phyloP scores from a whole-genome alignment of 106 monocot genomes.

The Apostasia shenzhenica region DNA sequence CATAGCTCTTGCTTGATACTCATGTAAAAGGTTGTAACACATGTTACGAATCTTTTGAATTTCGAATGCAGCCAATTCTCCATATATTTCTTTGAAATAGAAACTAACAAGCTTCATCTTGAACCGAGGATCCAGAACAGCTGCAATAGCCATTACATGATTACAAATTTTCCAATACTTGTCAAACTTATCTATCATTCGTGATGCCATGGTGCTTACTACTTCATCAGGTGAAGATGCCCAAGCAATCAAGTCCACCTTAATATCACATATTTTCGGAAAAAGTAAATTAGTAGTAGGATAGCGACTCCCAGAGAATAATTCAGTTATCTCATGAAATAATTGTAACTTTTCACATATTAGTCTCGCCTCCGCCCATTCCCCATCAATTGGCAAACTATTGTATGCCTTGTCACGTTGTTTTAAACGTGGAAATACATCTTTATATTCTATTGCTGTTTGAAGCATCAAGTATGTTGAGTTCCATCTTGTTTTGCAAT shows the following conservation, averaged over 20 bases:
- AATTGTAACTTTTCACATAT: conserved; percentile 38
- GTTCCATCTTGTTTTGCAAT: conserved; percentile 39
- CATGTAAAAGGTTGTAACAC: conserved; percentile 41
- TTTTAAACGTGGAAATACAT: conserved; percentile 36
- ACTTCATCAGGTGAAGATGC: no score
- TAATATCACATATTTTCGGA: no score
- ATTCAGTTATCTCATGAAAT: conserved; percentile 41
- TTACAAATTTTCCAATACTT: conserved; percentile 63
- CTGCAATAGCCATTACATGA: conserved; percentile 20
- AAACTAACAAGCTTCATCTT: conserved; percentile 27
- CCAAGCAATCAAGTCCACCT: no score
- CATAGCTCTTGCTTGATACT: conserved; percentile 24
- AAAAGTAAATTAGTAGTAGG: no score
- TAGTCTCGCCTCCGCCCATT: conserved; percentile 63
- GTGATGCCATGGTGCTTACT: conserved; percentile 31
- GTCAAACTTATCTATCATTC: conserved; percentile 55
- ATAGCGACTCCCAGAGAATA: conserved; percentile 17
- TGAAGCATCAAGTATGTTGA: conserved; percentile 55
- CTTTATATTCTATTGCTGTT: conserved; percentile 43
- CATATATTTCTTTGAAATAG: conserved; percentile 36
- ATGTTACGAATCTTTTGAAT: conserved; percentile 46
- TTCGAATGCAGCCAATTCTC: conserved; percentile 34
- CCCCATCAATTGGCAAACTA: conserved; percentile 22
- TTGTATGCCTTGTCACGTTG: conserved; percentile 26
- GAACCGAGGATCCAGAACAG: conserved; percentile 21